Conservation (phyloP, 148 eudicot genomes). For the Mesembryanthemum crystallinum region DNA sequence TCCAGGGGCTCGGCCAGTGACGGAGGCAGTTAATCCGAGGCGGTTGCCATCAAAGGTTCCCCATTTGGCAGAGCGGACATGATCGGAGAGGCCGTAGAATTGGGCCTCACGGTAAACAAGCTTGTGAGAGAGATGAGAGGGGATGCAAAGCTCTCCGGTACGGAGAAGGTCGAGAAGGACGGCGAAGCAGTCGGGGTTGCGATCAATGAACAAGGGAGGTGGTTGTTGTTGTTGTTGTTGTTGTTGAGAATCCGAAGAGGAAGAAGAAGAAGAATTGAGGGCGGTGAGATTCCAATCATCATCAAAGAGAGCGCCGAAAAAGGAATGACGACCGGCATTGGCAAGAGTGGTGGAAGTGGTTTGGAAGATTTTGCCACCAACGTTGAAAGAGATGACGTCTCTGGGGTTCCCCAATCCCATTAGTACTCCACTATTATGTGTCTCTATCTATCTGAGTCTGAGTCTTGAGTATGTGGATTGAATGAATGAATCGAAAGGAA, state of each 20-base stretch:
- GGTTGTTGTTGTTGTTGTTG: not conserved
- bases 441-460: too few relatives aligned
- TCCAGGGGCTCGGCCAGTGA: conserved; percentile 66
- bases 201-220: conserved; percentile 53
- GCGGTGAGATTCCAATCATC: conserved; percentile 56
- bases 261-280: too few relatives aligned
- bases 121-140: conserved; percentile 50
- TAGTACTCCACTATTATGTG: too few relatives aligned
- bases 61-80: conserved; percentile 70
- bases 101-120: conserved; percentile 72
- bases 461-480: too few relatives aligned
- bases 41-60: conserved; percentile 74
- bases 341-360: conserved; percentile 84
- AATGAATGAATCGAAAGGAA: too few relatives aligned
- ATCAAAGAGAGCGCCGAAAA: conserved; percentile 77
- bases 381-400: conserved; percentile 68
- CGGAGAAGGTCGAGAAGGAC: conserved; percentile 77
- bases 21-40: conserved; percentile 39
- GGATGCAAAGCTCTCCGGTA: conserved; percentile 63
- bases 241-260: too few relatives aligned
- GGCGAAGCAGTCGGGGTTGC: conserved; percentile 75
- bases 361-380: conserved; percentile 74
- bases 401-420: not conserved
- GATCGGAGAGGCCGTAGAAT: conserved; percentile 70
- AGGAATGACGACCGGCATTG: conserved; percentile 71